These are phyloP conservation scores for Yamadazyma mexicana DNA, from an alignment of 1,139 yeast species.

Conservation along the genomic window DNA sequence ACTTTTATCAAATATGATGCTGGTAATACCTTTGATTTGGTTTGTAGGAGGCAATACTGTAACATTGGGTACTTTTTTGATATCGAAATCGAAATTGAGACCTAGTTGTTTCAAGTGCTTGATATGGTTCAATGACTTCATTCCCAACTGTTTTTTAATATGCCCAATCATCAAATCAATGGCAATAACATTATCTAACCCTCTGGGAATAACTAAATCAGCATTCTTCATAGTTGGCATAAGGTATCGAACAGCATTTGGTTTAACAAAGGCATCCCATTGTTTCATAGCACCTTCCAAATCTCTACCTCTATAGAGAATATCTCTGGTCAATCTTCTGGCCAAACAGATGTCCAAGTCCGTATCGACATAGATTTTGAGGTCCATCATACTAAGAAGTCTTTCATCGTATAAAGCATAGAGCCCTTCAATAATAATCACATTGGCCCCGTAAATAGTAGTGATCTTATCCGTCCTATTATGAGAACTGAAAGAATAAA, in stretches of 20 bases:
- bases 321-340: constrained; percentile 83
- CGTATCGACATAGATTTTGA: constrained; percentile 89
- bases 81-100: constrained; percentile 29
- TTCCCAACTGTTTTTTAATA: constrained; percentile 66
- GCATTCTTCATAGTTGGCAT: constrained; percentile 80
- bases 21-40: constrained; percentile 71
- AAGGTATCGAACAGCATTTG: constrained; percentile 78
- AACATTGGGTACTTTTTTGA: constrained; percentile 28
- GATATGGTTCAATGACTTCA: constrained; percentile 68
- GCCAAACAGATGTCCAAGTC: constrained; percentile 91
- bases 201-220: constrained; percentile 85
- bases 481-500: constrained; percentile 79
- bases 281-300: constrained; percentile 78
- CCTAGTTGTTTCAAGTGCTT: constrained; percentile 59
- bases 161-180: constrained; percentile 78
- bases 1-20: constrained; percentile 58
- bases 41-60: constrained; percentile 55
- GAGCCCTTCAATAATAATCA: constrained; percentile 87
- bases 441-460: constrained; percentile 93
- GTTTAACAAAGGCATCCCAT: constrained; percentile 90
- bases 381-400: constrained; percentile 72
- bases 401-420: constrained; percentile 77
- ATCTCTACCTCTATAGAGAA: constrained; percentile 82
- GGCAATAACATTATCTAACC: constrained; percentile 80
- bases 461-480: constrained; percentile 66